Evolutionary conservation across 208 protist species (phyloP).

Genomic region (Trypanosoma cruzi): DNA sequence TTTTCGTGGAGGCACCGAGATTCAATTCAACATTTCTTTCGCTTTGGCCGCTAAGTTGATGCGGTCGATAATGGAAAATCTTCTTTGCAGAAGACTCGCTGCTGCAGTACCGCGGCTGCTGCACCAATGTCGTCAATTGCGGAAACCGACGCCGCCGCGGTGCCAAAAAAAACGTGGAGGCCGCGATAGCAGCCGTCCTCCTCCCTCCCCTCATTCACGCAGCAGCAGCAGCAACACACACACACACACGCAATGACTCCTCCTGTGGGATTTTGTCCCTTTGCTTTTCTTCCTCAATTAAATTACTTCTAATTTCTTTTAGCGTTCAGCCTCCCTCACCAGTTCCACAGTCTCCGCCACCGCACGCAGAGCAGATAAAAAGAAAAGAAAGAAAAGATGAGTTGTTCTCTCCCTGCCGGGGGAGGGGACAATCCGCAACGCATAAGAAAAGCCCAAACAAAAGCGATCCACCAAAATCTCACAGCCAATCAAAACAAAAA

Average conservation of each 20-base stretch:
- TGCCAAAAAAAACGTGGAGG: background rate
- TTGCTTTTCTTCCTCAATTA: background rate
- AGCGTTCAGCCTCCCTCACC: no score
- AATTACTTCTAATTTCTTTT: no score
- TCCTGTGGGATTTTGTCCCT: background rate
- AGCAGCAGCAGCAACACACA: conserved; percentile 7
- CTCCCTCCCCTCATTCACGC: background rate
- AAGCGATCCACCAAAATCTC: background rate
- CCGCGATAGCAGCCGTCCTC: background rate
- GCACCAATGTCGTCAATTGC: background rate
- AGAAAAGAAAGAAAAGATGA: background rate
- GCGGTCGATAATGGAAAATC: conserved; percentile 4
- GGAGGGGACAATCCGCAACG: background rate
- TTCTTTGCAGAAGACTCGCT: background rate
- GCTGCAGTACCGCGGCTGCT: conserved; percentile 2
- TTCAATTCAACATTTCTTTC: background rate
- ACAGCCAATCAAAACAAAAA: background rate
- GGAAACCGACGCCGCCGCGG: background rate
- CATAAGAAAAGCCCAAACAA: background rate
- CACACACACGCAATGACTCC: background rate
- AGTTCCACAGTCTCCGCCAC: no score
- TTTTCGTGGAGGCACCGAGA: background rate
- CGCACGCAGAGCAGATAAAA: background rate
- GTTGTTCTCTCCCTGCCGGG: no score
- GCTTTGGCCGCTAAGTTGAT: conserved; percentile 3